These are phyloP conservation scores for Candida ulmi DNA, from an alignment of 805 yeast species.

Conservation along the genomic window DNA sequence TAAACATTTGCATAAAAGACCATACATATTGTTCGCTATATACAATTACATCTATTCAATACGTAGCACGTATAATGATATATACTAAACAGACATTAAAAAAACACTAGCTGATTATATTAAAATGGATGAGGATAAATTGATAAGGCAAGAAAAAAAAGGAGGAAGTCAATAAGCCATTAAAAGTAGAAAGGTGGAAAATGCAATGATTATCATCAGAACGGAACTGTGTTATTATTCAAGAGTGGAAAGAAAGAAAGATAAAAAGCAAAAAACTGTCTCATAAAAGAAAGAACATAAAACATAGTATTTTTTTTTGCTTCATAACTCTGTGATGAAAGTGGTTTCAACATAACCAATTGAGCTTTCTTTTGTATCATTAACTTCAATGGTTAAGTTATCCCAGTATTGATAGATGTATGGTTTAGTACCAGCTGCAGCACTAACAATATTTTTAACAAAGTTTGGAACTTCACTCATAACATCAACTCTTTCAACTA, in stretches of 20 bases:
- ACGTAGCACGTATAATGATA: no score
- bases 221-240: not conserved
- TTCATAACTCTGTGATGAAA: constrained; percentile 45
- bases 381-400: constrained; percentile 44
- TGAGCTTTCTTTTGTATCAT: constrained; percentile 49
- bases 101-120: no score
- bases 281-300: not conserved
- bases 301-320: not conserved
- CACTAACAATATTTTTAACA: constrained; percentile 88
- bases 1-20: no score
- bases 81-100: no score
- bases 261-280: no score
- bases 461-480: constrained; percentile 95
- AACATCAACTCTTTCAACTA: constrained; percentile 91
- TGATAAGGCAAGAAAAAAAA: no score
- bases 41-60: no score
- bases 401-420: constrained; percentile 89
- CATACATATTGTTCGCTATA: no score
- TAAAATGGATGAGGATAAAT: no score
- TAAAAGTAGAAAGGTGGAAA: not conserved
- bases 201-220: no score
- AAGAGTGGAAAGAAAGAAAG: no score
- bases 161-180: not conserved
- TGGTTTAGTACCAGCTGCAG: constrained; percentile 96
- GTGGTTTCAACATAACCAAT: constrained; percentile 75